phyloP scores from a whole-genome alignment of 2,329 filamentous ascomycete genomes.

The Ceratocystis smalleyi region DNA sequence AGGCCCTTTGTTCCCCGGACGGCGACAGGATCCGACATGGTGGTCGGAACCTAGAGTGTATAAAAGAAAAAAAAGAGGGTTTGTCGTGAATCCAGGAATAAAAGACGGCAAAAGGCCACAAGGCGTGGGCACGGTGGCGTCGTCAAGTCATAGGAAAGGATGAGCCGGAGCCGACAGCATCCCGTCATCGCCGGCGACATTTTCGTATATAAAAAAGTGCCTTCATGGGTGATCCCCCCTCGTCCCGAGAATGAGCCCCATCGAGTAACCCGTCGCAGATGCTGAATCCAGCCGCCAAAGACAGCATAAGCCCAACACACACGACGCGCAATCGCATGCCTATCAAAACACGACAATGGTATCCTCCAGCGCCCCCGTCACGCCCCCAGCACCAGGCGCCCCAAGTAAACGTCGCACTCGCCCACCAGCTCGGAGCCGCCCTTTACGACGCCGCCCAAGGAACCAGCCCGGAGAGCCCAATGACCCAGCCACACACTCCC shows the following conservation, averaged over 20 bases:
- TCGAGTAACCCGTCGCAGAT: slow-evolving; percentile 62
- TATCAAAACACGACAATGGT: slow-evolving; percentile 85
- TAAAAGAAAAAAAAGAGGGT: slow-evolving; percentile 16
- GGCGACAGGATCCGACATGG: slow-evolving; percentile 16
- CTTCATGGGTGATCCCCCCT: slow-evolving; percentile 41
- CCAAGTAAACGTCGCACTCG: slow-evolving; percentile 8
- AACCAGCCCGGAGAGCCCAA: not conserved
- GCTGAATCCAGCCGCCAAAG: not conserved
- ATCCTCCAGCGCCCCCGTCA: slow-evolving; percentile 28
- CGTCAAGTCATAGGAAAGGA: too few relatives aligned
- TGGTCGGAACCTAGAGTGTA: slow-evolving; percentile 13
- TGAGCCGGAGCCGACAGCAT: not conserved
- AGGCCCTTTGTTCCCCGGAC: not conserved
- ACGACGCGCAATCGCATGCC: slow-evolving; percentile 86
- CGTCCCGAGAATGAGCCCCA: slow-evolving; percentile 99
- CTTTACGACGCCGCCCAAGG: not conserved
- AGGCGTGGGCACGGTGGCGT: too few relatives aligned
- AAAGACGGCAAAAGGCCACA: not conserved
- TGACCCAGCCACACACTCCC: slow-evolving; percentile 5
- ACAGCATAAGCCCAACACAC: slow-evolving; percentile 20
- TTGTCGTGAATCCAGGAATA: not conserved
- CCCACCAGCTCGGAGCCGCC: slow-evolving; percentile 1
- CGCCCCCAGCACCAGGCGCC: slow-evolving; percentile 22
- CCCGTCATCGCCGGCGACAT: not conserved
- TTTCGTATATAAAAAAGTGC: slow-evolving; percentile 4